phyloP scores from a whole-genome alignment of 768 basidiomycete genomes.

The Russula virescens region DNA sequence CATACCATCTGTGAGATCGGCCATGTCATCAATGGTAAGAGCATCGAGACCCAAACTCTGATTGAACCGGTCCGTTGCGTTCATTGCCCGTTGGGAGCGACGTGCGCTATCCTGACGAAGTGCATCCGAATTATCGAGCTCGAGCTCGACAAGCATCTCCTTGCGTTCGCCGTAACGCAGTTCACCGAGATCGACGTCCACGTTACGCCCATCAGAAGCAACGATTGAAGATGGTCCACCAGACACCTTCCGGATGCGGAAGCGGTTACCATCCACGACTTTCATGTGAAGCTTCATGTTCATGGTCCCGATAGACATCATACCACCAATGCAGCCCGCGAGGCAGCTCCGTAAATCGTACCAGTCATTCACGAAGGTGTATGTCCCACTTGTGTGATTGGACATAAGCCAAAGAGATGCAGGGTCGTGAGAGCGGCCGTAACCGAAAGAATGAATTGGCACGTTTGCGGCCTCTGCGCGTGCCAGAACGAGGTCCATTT shows the following conservation, averaged over 20 bases:
- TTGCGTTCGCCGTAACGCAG: slow-evolving; percentile 93
- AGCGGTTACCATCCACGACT: slow-evolving; percentile 83
- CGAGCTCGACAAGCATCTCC: slow-evolving; percentile 96
- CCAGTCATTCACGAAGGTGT: slow-evolving; percentile 98
- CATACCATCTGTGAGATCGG: slow-evolving; percentile 82
- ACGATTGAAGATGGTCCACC: slow-evolving; percentile 86
- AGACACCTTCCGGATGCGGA: slow-evolving; percentile 91
- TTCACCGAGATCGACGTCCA: slow-evolving; percentile 93
- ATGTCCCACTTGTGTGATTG: slow-evolving; percentile 94
- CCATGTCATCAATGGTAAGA: slow-evolving; percentile 61
- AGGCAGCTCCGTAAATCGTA: slow-evolving; percentile 90
- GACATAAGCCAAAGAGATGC: slow-evolving; percentile 98
- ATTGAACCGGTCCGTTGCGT: slow-evolving; percentile 87
- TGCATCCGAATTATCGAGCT: slow-evolving; percentile 73
- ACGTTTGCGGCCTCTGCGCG: slow-evolving; percentile 95
- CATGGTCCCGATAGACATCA: slow-evolving; percentile 91
- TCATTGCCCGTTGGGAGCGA: slow-evolving; percentile 37
- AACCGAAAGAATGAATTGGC: slow-evolving; percentile 96
- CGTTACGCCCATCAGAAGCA: slow-evolving; percentile 86
- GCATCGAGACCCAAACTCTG: slow-evolving; percentile 79
- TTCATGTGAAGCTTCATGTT: slow-evolving; percentile 95
- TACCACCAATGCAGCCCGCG: slow-evolving; percentile 91
- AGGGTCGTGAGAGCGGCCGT: slow-evolving; percentile 94
- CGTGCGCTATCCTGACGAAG: slow-evolving; percentile 13
- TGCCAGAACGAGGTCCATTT: slow-evolving; percentile 97